Conservation (phyloP, 2,329 filamentous ascomycete genomes). For the Penicillium sp. region DNA sequence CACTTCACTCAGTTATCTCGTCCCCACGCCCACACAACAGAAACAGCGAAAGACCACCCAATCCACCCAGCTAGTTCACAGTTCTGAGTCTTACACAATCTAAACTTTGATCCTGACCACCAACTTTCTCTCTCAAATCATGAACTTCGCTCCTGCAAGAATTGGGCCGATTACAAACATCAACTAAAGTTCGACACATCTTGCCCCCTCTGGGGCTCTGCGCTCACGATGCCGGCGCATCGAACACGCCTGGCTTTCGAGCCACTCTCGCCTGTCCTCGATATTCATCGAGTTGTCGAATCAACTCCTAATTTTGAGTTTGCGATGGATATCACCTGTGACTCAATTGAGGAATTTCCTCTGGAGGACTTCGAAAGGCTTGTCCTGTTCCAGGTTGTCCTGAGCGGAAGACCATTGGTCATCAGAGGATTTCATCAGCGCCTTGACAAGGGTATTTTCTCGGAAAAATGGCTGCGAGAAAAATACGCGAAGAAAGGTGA, state of each 20-base stretch:
- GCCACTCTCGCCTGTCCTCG: slow-evolving; percentile 81
- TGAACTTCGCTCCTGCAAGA: neutral
- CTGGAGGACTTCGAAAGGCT: slow-evolving; percentile 81
- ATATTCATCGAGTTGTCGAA: slow-evolving; percentile 73
- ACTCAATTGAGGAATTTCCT: slow-evolving; percentile 75
- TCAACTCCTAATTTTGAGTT: slow-evolving; percentile 81
- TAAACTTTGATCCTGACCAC: neutral
- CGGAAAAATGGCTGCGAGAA: slow-evolving; percentile 72
- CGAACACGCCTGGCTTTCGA: slow-evolving; percentile 88
- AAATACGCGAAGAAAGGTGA: slow-evolving; percentile 77
- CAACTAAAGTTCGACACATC: neutral
- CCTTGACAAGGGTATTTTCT: slow-evolving; percentile 76
- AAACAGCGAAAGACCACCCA: neutral
- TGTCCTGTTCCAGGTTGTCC: slow-evolving; percentile 77
- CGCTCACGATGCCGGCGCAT: slow-evolving; percentile 68
- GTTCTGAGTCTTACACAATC: neutral
- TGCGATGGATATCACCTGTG: slow-evolving; percentile 74
- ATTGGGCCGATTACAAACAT: neutral
- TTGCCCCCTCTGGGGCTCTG: neutral
- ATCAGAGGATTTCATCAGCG: slow-evolving; percentile 82
- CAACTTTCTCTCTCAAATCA: neutral
- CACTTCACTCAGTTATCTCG: neutral
- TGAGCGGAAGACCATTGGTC: slow-evolving; percentile 82
- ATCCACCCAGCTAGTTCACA: neutral
- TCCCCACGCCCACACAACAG: neutral